Evolutionary conservation across 768 basidiomycete genomes (phyloP).

Genomic region (Floccularia luteovirens): DNA sequence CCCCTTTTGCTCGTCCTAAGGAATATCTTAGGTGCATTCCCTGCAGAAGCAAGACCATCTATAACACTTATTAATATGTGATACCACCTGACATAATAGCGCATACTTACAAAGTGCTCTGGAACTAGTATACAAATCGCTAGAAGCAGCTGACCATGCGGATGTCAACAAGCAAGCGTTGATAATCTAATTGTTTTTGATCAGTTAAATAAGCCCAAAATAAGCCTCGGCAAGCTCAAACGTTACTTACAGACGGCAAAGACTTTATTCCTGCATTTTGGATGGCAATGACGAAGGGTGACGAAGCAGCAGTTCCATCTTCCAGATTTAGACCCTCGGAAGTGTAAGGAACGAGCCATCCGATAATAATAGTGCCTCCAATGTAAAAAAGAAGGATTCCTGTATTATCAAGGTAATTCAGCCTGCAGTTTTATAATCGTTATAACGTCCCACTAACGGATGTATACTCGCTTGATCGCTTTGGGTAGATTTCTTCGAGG

Average conservation of each 20-base stretch:
- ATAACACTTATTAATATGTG: neutral
- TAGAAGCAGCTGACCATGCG: slow-evolving; percentile 88
- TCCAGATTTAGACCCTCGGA: slow-evolving; percentile 43
- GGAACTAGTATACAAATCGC: slow-evolving; percentile 86
- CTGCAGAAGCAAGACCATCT: slow-evolving; percentile 76
- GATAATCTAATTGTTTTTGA: slow-evolving; percentile 42
- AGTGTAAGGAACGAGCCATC: slow-evolving; percentile 75
- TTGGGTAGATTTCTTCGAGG: slow-evolving; percentile 58
- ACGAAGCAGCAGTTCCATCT: slow-evolving; percentile 59
- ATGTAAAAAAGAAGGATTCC: slow-evolving; percentile 82
- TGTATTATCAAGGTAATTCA: no score
- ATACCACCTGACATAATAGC: neutral
- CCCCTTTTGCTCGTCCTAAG: slow-evolving; percentile 60
- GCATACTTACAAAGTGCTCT: slow-evolving; percentile 66
- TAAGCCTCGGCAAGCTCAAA: no score
- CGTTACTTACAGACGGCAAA: slow-evolving; percentile 71
- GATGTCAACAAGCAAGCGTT: slow-evolving; percentile 82
- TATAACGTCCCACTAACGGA: slow-evolving; percentile 41
- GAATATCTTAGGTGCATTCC: slow-evolving; percentile 83
- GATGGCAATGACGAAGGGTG: slow-evolving; percentile 92
- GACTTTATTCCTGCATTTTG: slow-evolving; percentile 77
- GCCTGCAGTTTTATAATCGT: no score
- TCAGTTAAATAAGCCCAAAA: no score
- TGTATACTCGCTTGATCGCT: slow-evolving; percentile 68
- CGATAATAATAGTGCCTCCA: slow-evolving; percentile 65